Conservation (phyloP, 1,284 basidiomycete genomes). For the Fomitopsis palustris region DNA sequence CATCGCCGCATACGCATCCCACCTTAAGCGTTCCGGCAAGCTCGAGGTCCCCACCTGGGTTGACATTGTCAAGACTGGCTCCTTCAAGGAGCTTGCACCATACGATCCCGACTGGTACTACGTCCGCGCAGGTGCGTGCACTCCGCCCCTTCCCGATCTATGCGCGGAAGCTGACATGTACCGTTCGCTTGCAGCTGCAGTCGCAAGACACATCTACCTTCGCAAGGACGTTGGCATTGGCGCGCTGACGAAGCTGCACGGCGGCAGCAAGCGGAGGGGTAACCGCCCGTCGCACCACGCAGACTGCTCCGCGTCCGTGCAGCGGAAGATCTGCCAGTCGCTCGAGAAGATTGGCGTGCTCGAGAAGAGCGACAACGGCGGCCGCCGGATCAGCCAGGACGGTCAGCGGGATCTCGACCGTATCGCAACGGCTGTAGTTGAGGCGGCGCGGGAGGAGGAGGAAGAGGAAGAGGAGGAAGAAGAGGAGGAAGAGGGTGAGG, state of each 20-base stretch:
- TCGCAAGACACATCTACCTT: constrained; percentile 99
- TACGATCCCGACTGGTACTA: constrained; percentile 99
- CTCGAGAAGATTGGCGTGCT: constrained; percentile 99
- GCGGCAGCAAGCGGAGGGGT: constrained; percentile 92
- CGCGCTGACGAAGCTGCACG: constrained; percentile 95
- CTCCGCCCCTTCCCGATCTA: constrained; percentile 5
- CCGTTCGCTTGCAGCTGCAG: constrained; percentile 60
- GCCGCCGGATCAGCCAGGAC: constrained; percentile 95
- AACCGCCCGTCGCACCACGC: constrained; percentile 95
- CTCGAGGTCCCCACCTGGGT: constrained; percentile 99
- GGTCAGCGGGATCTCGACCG: constrained; percentile 98
- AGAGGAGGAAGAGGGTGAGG: constrained; percentile 76
- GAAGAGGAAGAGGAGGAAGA: constrained; percentile 88
- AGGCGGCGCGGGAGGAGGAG: constrained; percentile 81
- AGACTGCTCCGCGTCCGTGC: constrained; percentile 82
- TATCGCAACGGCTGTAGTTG: constrained; percentile 95
- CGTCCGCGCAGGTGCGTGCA: constrained; percentile 88
- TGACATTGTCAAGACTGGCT: constrained; percentile 98
- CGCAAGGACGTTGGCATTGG: constrained; percentile 98
- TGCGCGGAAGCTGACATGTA: neutral
- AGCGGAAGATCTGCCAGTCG: constrained; percentile 92
- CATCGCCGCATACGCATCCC: constrained; percentile 89
- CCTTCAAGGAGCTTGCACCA: constrained; percentile 97
- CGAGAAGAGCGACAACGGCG: constrained; percentile 92
- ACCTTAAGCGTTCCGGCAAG: constrained; percentile 95